Evolutionary conservation across 2,329 filamentous ascomycete genomes (phyloP).

Genomic region (Ilyonectria mors-panacis): DNA sequence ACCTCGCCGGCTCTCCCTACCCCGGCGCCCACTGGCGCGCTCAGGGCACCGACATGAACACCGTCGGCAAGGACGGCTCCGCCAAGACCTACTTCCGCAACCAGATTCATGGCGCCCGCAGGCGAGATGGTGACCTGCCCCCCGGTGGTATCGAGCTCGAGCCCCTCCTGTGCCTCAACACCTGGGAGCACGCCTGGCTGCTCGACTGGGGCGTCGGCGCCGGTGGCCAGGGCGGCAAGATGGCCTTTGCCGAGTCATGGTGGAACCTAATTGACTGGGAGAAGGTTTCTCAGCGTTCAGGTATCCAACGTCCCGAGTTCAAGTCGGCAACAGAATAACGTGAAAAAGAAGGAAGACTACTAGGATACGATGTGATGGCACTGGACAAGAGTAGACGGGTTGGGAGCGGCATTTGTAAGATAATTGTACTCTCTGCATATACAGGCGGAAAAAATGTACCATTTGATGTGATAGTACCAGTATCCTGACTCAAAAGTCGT

Average conservation of each 20-base stretch:
- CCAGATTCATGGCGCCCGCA: conserved; percentile 50
- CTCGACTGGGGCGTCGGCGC: conserved; percentile 79
- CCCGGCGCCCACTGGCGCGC: conserved; percentile 86
- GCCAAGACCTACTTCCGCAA: conserved; percentile 58
- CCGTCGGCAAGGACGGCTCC: conserved; percentile 59
- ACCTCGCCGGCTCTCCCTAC: conserved; percentile 92
- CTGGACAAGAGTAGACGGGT: conserved; percentile 33
- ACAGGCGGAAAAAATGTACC: conserved; percentile 49
- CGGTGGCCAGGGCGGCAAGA: conserved; percentile 79
- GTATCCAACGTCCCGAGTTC: conserved; percentile 54
- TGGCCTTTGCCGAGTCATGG: conserved; percentile 82
- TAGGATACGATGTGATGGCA: conserved; percentile 37
- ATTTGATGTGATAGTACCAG: conserved; percentile 40
- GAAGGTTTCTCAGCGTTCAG: conserved; percentile 68
- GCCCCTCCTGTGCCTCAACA: conserved; percentile 92
- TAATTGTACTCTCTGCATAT: conserved; percentile 52
- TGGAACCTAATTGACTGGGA: conserved; percentile 93
- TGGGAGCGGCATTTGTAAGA: conserved; percentile 48
- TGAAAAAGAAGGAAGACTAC: conserved; percentile 7
- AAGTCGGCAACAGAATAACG: conserved; percentile 43
- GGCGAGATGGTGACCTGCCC: conserved; percentile 58
- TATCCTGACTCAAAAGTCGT: conserved; percentile 17
- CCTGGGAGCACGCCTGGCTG: conserved; percentile 96
- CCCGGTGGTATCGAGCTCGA: conserved; percentile 78
- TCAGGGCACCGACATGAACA: conserved; percentile 80